Conservation (phyloP, 345 rosid species). For the Euphorbia pulcherrima region DNA sequence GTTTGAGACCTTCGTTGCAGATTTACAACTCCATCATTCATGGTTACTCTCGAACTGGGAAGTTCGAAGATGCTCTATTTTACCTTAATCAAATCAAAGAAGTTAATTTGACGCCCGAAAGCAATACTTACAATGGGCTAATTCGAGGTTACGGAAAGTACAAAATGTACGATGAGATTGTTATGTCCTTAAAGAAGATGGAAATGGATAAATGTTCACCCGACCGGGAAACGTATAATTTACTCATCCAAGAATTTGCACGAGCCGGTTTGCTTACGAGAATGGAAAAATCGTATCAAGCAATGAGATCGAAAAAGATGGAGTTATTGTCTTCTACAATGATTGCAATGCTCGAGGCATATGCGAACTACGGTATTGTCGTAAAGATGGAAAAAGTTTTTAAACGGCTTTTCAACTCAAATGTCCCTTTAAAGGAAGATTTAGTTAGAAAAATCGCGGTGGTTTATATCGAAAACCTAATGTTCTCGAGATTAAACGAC, state of each 20-base stretch:
- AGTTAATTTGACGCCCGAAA: conserved; percentile 33
- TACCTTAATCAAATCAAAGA: conserved; percentile 47
- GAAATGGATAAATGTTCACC: conserved; percentile 47
- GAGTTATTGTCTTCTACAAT: conserved; percentile 41
- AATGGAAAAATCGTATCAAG: conserved; percentile 49
- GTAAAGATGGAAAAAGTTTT: conserved; percentile 54
- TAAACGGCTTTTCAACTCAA: conserved; percentile 30
- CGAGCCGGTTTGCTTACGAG: conserved; percentile 54
- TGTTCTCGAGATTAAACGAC: conserved; percentile 65
- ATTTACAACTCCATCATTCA: conserved; percentile 53
- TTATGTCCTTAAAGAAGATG: conserved; percentile 53
- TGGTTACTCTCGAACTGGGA: conserved; percentile 41
- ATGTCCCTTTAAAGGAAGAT: conserved; percentile 40
- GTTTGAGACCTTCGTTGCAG: conserved; percentile 40
- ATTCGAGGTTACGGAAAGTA: conserved; percentile 53
- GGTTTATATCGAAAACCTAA: conserved; percentile 52
- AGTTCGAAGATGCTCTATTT: conserved; percentile 44
- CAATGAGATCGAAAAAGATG: conserved; percentile 47
- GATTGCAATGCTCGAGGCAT: conserved; percentile 61
- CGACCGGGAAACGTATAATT: conserved; percentile 57
- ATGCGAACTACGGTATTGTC: conserved; percentile 51
- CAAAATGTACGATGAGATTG: conserved; percentile 60
- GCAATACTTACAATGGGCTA: conserved; percentile 49
- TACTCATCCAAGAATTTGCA: conserved; percentile 53
- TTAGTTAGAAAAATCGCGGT: conserved; percentile 52